Percentiles rank a stretch among this genome's conserved stretches.
phyloP scores from a whole-genome alignment of 1,284 basidiomycete species.

The Cutaneotrichosporon spelunceum region DNA sequence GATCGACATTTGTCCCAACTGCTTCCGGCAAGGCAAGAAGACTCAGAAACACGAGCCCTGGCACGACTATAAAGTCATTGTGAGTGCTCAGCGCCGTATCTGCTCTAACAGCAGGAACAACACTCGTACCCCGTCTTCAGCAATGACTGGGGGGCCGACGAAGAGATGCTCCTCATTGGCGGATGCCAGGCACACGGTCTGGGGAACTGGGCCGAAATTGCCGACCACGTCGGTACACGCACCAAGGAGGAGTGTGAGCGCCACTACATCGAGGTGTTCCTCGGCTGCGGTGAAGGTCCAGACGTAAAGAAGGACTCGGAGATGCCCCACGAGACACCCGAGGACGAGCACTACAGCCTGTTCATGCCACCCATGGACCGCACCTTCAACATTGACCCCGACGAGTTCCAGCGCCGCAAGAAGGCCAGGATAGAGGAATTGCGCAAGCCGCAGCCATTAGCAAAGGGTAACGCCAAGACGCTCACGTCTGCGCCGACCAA shows the following conservation, averaged over 20 bases:
- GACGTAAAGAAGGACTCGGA: slow-evolving; percentile 19
- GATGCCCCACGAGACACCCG: slow-evolving; percentile 11
- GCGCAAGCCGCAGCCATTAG: slow-evolving; percentile 53
- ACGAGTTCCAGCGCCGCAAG: slow-evolving; percentile 81
- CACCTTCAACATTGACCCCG: slow-evolving; percentile 68
- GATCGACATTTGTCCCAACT: slow-evolving; percentile 80
- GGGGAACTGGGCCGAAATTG: slow-evolving; percentile 96
- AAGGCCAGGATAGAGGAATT: slow-evolving; percentile 72
- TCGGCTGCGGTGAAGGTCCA: slow-evolving; percentile 52
- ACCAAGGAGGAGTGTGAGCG: slow-evolving; percentile 91
- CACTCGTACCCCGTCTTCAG: slow-evolving; percentile 94
- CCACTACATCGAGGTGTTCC: slow-evolving; percentile 82
- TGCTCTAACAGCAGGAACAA: slow-evolving; percentile 64
- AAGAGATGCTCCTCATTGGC: slow-evolving; percentile 89
- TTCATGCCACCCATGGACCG: slow-evolving; percentile 66
- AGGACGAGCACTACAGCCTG: slow-evolving; percentile 26
- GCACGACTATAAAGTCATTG: slow-evolving; percentile 91
- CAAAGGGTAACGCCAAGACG: slow-evolving; percentile 54
- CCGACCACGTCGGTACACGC: slow-evolving; percentile 91
- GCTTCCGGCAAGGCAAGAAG: slow-evolving; percentile 90
- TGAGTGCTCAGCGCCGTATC: slow-evolving; percentile 50
- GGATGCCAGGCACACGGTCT: slow-evolving; percentile 85
- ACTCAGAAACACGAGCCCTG: slow-evolving; percentile 79
- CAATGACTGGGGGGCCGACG: slow-evolving; percentile 96
- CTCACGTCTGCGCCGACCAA: slow-evolving; percentile 91